A percentile compares a stretch with the other conserved stretches of the same genome.
phyloP scores from a whole-genome alignment of 2,329 filamentous ascomycete species.

The Trichoderma asperellum region DNA sequence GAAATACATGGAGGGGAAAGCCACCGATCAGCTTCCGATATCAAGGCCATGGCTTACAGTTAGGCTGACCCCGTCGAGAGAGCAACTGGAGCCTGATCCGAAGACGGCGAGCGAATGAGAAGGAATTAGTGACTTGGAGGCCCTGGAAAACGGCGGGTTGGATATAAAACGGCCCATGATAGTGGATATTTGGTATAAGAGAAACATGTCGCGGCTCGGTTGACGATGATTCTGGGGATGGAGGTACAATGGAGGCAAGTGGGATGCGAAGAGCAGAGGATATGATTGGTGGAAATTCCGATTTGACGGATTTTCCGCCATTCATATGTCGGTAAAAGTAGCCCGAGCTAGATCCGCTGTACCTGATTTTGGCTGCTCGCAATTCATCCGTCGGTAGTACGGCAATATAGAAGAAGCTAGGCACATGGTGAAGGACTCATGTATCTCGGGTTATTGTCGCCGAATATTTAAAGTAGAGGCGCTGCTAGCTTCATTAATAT shows the following conservation, averaged over 20 bases:
- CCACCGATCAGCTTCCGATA: slow-evolving; percentile 17
- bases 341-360: not conserved
- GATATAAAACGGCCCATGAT: slow-evolving; percentile 4
- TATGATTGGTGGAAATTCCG: slow-evolving; percentile 21
- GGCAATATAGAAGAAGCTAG: not conserved
- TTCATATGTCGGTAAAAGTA: not conserved
- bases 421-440: not conserved
- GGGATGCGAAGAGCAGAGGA: not conserved
- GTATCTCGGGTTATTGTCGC: slow-evolving; percentile 8
- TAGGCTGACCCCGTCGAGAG: not conserved
- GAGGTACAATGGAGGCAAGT: not conserved
- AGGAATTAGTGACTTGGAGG: slow-evolving; percentile 16
- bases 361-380: not conserved
- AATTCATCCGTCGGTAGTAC: slow-evolving; percentile 27
- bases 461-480: not conserved
- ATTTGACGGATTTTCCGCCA: slow-evolving; percentile 12
- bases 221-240: not conserved
- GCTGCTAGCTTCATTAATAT: not conserved
- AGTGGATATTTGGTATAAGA: slow-evolving; percentile 7
- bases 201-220: not conserved
- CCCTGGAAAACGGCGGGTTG: slow-evolving; percentile 8
- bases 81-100: slow-evolving; percentile 1
- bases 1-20: not conserved
- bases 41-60: not conserved
- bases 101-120: slow-evolving; percentile 21